Percentiles rank a stretch among this genome's conserved stretches.
These are phyloP conservation scores for Hibiscus mutabilis DNA, from an alignment of 345 rosid genomes.

Conservation along the genomic window DNA sequence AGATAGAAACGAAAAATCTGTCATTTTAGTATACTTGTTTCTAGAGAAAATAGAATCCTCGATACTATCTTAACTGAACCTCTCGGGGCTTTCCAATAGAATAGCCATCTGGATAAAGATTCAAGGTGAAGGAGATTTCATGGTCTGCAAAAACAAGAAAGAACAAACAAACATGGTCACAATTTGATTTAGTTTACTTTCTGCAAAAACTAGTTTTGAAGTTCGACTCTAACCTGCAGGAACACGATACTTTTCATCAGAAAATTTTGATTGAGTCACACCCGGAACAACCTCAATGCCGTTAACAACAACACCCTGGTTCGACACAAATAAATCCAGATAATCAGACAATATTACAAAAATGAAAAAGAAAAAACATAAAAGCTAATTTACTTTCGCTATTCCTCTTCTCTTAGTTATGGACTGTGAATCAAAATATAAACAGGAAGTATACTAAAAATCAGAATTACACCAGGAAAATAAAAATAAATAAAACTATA, in stretches of 20 bases:
- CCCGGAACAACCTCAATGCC: conserved; percentile 24
- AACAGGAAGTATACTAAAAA: neutral
- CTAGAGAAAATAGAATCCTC: neutral
- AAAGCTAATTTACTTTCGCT: neutral
- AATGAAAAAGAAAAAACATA: neutral
- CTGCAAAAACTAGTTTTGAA: too few species aligned
- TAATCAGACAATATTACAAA: conserved; percentile 1
- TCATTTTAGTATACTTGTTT: neutral
- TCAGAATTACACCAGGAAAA: neutral
- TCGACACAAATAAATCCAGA: conserved; percentile 16
- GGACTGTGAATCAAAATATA: neutral
- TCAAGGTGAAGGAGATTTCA: conserved; percentile 68
- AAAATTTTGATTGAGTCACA: conserved; percentile 21
- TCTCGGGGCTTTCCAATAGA: conserved; percentile 63
- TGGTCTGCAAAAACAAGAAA: conserved; percentile 40
- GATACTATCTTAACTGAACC: conserved; percentile 37
- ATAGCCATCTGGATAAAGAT: conserved; percentile 76
- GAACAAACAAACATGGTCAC: conserved; percentile 8
- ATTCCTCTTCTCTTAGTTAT: neutral
- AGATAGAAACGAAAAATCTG: neutral
- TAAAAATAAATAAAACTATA: neutral
- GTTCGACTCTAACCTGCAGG: conserved; percentile 31
- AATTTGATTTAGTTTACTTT: too few species aligned
- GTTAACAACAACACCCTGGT: conserved; percentile 34
- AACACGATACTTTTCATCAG: conserved; percentile 22